A percentile compares a stretch with the other conserved stretches of the same genome.
phyloP scores from a whole-genome alignment of 257 asterid species.

The Pogostemon cablin region DNA sequence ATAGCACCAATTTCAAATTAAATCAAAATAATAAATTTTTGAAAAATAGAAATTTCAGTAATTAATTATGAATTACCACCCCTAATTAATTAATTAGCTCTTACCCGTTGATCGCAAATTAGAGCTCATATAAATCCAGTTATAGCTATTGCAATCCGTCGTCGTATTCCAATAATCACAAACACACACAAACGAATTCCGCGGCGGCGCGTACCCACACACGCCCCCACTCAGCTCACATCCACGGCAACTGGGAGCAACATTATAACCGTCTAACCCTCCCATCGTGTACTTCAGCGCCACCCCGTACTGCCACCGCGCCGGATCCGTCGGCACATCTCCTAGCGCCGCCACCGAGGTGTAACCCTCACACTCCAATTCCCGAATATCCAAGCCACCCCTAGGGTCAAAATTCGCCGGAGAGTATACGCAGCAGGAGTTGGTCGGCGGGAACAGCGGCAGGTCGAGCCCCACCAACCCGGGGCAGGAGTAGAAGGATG shows the following conservation, averaged over 20 bases:
- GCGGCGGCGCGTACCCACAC: conserved; percentile 41
- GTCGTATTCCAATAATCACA: conserved; percentile 35
- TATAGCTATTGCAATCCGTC: conserved; percentile 35
- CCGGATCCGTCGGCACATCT: conserved; percentile 36
- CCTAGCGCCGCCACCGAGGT: conserved; percentile 34
- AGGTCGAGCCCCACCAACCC: conserved; percentile 33
- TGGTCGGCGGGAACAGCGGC: conserved; percentile 32
- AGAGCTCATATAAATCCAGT: conserved; percentile 35
- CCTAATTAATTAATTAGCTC: background rate
- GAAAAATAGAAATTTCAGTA: no score
- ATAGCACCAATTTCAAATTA: no score
- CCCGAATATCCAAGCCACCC: conserved; percentile 23
- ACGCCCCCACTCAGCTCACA: conserved; percentile 43
- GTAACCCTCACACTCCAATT: conserved; percentile 28
- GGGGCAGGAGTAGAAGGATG: conserved; percentile 37
- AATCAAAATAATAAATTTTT: no score
- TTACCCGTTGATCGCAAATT: conserved; percentile 4
- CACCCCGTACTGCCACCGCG: conserved; percentile 38
- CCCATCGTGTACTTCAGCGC: conserved; percentile 38
- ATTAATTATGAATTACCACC: no score
- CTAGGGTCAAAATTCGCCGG: conserved; percentile 39
- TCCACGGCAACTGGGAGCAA: conserved; percentile 31
- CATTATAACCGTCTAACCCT: conserved; percentile 31
- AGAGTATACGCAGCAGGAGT: conserved; percentile 41
- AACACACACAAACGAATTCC: conserved; percentile 34